Percentiles rank a stretch among this genome's conserved stretches.
Evolutionary conservation across 306 rosid species (phyloP).

Genomic region (Gynostemma pentaphyllum): DNA sequence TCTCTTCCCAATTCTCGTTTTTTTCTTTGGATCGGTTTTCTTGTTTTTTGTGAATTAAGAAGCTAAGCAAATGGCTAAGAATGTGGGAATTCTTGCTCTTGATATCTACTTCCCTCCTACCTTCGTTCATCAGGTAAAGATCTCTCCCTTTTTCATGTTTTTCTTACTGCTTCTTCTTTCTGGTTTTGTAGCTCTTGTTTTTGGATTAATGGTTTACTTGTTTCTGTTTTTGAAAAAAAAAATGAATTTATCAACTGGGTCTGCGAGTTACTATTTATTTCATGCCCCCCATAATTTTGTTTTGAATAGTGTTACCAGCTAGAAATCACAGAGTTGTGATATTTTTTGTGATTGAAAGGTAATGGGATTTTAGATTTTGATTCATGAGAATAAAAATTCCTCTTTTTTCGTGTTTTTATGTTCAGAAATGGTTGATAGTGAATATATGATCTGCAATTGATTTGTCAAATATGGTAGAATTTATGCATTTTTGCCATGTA

Average conservation of each 20-base stretch:
- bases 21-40: background rate
- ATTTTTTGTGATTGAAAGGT: background rate
- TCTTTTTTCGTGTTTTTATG: background rate
- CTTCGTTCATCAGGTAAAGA: slow-evolving; percentile 68
- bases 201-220: background rate
- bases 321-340: background rate
- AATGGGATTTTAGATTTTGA: background rate
- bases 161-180: background rate
- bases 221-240: background rate
- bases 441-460: background rate
- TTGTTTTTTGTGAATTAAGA: background rate
- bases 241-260: background rate
- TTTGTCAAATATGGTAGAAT: background rate
- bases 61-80: slow-evolving; percentile 46
- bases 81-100: slow-evolving; percentile 87
- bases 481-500: background rate
- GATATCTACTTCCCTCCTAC: slow-evolving; percentile 91
- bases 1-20: no score
- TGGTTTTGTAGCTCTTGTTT: background rate
- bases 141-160: background rate
- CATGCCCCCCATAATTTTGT: background rate
- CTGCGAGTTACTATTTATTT: background rate
- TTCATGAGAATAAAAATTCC: background rate
- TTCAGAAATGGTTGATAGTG: background rate
- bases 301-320: background rate